Conservation (phyloP, 768 basidiomycete genomes). For the Hortiboletus campestris region DNA sequence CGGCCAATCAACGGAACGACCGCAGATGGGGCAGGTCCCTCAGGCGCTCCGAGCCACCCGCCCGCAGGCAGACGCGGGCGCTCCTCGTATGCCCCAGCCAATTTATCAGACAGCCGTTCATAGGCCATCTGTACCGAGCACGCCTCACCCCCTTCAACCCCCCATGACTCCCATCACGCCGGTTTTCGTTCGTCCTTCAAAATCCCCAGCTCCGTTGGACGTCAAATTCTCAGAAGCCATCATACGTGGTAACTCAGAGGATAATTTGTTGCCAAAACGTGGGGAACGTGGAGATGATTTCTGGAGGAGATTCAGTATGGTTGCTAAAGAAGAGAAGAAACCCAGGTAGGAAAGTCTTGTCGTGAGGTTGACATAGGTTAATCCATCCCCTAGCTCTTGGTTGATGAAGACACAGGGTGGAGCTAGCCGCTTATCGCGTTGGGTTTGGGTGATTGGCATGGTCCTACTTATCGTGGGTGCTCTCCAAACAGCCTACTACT, state of each 20-base stretch:
- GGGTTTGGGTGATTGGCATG: slow-evolving; percentile 71
- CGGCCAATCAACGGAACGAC: slow-evolving; percentile 14
- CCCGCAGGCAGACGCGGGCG: slow-evolving; percentile 15
- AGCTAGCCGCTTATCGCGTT: slow-evolving; percentile 51
- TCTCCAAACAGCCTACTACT: background rate
- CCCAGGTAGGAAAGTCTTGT: slow-evolving; percentile 36
- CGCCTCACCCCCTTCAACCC: slow-evolving; percentile 73
- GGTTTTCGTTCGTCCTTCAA: slow-evolving; percentile 65
- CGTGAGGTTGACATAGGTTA: background rate
- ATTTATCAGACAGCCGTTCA: slow-evolving; percentile 31
- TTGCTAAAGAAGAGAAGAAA: slow-evolving; percentile 68
- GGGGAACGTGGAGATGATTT: slow-evolving; percentile 81
- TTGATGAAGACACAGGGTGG: slow-evolving; percentile 60
- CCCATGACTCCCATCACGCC: slow-evolving; percentile 79
- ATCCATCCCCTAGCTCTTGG: slow-evolving; percentile 51
- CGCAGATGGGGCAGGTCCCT: slow-evolving; percentile 33
- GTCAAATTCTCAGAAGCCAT: slow-evolving; percentile 56
- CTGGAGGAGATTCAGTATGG: slow-evolving; percentile 84
- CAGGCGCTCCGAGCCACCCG: slow-evolving; percentile 22
- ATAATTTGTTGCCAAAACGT: slow-evolving; percentile 60
- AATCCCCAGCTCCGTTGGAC: slow-evolving; percentile 34
- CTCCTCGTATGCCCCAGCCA: slow-evolving; percentile 30
- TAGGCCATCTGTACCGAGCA: slow-evolving; percentile 42
- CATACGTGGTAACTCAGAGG: slow-evolving; percentile 68
- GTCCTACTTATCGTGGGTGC: slow-evolving; percentile 51